Evolutionary conservation across 83 land plant genomes (phyloP).

Genomic region (Picea mariana): DNA sequence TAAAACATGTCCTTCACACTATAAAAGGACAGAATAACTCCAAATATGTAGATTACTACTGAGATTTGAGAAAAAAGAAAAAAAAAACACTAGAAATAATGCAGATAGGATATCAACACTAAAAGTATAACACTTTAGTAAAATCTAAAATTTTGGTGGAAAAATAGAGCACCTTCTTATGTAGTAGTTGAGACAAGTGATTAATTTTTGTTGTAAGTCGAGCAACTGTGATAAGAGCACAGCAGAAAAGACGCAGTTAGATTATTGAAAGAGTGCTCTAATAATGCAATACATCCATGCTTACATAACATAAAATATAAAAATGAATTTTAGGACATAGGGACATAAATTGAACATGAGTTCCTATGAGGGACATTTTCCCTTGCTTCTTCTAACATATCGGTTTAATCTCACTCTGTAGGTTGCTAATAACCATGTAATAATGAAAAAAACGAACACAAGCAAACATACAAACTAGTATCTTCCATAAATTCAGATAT

Average conservation of each 20-base stretch:
- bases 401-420: too few relatives aligned
- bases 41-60: not conserved
- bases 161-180: constrained; percentile 51
- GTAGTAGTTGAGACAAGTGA: constrained; percentile 41
- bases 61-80: not conserved
- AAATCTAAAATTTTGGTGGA: not conserved
- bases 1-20: not conserved
- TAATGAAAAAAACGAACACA: not conserved
- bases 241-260: not conserved
- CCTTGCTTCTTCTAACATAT: too few relatives aligned
- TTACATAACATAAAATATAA: not conserved
- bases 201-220: constrained; percentile 69
- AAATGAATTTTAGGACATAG: not conserved
- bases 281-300: not conserved
- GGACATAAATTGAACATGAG: too few relatives aligned
- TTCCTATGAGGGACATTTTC: too few relatives aligned
- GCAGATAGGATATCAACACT: not conserved
- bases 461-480: not conserved
- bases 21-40: not conserved
- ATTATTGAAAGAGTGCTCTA: not conserved
- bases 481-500: not conserved
- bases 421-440: too few relatives aligned
- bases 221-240: constrained; percentile 41
- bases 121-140: not conserved
- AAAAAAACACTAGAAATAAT: not conserved